A percentile compares a stretch with the other conserved stretches of the same genome.
Conservation (phyloP, 495 filamentous ascomycete species). For the Annulohypoxylon nitens region DNA sequence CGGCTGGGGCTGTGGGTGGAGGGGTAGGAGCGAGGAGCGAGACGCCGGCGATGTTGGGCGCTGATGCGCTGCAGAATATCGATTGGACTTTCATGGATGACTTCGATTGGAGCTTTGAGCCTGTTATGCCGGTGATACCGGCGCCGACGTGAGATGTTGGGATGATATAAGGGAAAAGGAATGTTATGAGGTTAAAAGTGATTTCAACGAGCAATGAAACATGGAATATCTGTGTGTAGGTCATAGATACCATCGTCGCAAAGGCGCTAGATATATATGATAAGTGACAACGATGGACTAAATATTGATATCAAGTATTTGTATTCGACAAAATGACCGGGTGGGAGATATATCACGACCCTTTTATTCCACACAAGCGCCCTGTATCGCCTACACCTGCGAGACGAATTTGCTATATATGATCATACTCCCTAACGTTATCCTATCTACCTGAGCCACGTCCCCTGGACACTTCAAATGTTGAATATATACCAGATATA, state of each 20-base stretch:
- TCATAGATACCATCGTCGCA: too few species aligned
- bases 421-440: neutral
- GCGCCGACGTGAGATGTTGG: conserved; percentile 29
- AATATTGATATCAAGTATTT: too few species aligned
- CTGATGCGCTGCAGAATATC: conserved; percentile 54
- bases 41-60: neutral
- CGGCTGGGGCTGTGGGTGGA: neutral
- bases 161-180: neutral
- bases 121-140: conserved; percentile 34
- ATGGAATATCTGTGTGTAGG: neutral
- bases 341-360: too few species aligned
- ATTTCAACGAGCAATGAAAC: neutral
- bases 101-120: conserved; percentile 60
- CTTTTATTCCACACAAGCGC: too few species aligned
- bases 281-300: neutral
- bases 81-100: conserved; percentile 64
- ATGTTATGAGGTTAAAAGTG: neutral
- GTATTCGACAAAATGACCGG: too few species aligned
- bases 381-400: too few species aligned
- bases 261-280: neutral
- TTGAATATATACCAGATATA: neutral
- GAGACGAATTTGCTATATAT: too few species aligned
- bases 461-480: neutral
- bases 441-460: neutral
- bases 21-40: neutral